A percentile compares a stretch with the other conserved stretches of the same genome.
Evolutionary conservation across 2,329 filamentous ascomycete species (phyloP).

Genomic region (Sporothrix phasma): DNA sequence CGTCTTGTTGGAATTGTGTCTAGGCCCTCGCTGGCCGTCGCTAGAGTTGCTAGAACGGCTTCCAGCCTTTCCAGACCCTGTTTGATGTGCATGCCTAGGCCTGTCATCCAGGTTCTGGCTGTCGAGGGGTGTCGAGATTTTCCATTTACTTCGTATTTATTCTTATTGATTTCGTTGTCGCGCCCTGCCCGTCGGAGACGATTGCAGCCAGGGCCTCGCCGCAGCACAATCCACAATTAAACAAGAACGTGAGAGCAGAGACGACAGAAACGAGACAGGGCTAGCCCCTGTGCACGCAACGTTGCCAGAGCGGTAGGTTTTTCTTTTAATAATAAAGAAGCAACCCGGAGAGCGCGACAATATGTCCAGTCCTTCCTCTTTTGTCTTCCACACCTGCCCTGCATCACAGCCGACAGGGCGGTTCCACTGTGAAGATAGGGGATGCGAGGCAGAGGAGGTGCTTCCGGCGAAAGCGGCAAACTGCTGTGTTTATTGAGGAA

Average conservation of each 20-base stretch:
- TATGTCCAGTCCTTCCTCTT: not conserved
- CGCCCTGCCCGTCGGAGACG: not conserved
- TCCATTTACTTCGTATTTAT: not conserved
- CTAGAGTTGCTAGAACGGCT: not conserved
- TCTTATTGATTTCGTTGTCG: not conserved
- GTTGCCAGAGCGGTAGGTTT: not conserved
- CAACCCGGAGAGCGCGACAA: not conserved
- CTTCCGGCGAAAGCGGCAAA: not conserved
- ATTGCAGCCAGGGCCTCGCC: not conserved
- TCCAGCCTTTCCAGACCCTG: not conserved
- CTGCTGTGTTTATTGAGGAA: not conserved
- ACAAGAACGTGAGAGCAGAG: not conserved
- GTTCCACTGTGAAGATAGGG: not conserved
- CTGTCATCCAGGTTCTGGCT: not conserved
- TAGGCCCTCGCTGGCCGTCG: too few relatives aligned
- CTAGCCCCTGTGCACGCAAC: not conserved
- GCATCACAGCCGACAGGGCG: not conserved
- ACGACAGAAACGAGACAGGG: not conserved
- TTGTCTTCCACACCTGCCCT: not conserved
- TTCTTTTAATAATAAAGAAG: not conserved
- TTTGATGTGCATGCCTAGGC: not conserved
- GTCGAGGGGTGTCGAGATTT: not conserved
- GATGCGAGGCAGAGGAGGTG: not conserved
- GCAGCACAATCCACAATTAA: not conserved
- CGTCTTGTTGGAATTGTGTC: not conserved